A percentile compares a stretch with the other conserved stretches of the same genome.
Evolutionary conservation across 2,329 filamentous ascomycete genomes (phyloP).

Genomic region (Aspergillus caelatus): DNA sequence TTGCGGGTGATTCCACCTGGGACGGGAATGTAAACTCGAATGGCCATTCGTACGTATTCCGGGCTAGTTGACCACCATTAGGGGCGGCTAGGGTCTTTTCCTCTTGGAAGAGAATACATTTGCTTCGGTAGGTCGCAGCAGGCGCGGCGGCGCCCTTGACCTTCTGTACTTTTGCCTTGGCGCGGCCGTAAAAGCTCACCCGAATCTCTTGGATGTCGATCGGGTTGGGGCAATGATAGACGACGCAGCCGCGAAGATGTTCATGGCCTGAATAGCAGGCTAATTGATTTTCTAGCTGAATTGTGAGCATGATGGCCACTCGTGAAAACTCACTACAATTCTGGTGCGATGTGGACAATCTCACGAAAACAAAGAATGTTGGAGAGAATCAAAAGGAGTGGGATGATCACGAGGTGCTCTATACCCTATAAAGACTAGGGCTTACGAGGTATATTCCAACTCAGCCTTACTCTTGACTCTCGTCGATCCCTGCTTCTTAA

Average conservation of each 20-base stretch:
- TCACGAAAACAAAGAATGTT: background rate
- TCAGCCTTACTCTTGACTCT: background rate
- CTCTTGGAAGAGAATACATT: slow-evolving; percentile 20
- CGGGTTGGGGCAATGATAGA: slow-evolving; percentile 12
- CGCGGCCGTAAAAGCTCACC: slow-evolving; percentile 16
- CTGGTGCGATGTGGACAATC: background rate
- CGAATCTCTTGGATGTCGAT: slow-evolving; percentile 14
- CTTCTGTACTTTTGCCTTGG: slow-evolving; percentile 20
- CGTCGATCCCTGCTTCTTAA: background rate
- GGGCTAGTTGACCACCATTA: slow-evolving; percentile 4
- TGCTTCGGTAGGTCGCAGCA: slow-evolving; percentile 17
- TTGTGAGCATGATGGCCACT: slow-evolving; percentile 12
- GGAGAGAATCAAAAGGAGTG: background rate
- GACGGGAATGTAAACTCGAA: slow-evolving; percentile 16
- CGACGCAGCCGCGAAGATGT: slow-evolving; percentile 7
- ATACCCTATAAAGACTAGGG: background rate
- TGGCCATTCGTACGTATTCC: slow-evolving; percentile 16
- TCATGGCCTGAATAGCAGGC: slow-evolving; percentile 14
- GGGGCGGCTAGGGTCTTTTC: slow-evolving; percentile 11
- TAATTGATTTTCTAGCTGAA: slow-evolving; percentile 11
- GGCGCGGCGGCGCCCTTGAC: slow-evolving; percentile 17
- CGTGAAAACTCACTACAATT: background rate
- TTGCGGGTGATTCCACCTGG: slow-evolving; percentile 1
- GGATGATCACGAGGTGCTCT: background rate
- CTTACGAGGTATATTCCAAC: background rate